A percentile compares a stretch with the other conserved stretches of the same genome.
phyloP scores from a whole-genome alignment of 2,329 filamentous ascomycete species.

The Ophiostoma montium region DNA sequence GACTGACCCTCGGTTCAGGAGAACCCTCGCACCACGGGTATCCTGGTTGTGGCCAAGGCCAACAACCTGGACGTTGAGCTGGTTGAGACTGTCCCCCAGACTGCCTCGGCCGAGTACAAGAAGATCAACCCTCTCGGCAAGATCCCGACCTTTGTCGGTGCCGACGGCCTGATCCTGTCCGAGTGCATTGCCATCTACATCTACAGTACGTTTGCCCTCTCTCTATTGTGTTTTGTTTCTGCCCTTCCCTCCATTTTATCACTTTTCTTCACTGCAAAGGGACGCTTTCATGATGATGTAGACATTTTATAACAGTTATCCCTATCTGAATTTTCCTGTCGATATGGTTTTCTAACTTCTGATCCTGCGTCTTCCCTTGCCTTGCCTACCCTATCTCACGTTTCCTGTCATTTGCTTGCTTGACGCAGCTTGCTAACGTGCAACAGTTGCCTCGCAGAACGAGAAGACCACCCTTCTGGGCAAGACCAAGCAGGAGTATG shows the following conservation, averaged over 20 bases:
- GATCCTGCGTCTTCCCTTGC: constrained; percentile 31
- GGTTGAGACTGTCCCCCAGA: constrained; percentile 53
- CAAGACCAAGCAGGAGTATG: constrained; percentile 98
- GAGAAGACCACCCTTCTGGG: constrained; percentile 99
- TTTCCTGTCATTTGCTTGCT: constrained; percentile 9
- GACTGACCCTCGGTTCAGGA: constrained; percentile 35
- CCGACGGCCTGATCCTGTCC: constrained; percentile 77
- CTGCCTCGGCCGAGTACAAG: constrained; percentile 61
- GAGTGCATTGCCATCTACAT: constrained; percentile 93
- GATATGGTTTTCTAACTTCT: constrained; percentile 80
- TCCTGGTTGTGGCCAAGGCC: constrained; percentile 91
- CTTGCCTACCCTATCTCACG: constrained; percentile 21
- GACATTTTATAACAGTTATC: constrained; percentile 84
- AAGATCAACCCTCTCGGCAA: constrained; percentile 80
- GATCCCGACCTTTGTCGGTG: constrained; percentile 83
- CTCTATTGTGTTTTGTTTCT: constrained; percentile 6
- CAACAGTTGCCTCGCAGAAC: constrained; percentile 89
- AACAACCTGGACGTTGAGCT: constrained; percentile 88
- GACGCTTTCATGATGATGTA: constrained; percentile 49
- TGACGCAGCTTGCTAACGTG: constrained; percentile 13
- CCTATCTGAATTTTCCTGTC: constrained; percentile 91
- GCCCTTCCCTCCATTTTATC: background rate
- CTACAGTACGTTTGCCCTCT: constrained; percentile 63
- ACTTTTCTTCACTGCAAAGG: background rate
- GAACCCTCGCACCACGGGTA: constrained; percentile 79